Conservation (phyloP, 345 rosid genomes). For the Linum trigynum region DNA sequence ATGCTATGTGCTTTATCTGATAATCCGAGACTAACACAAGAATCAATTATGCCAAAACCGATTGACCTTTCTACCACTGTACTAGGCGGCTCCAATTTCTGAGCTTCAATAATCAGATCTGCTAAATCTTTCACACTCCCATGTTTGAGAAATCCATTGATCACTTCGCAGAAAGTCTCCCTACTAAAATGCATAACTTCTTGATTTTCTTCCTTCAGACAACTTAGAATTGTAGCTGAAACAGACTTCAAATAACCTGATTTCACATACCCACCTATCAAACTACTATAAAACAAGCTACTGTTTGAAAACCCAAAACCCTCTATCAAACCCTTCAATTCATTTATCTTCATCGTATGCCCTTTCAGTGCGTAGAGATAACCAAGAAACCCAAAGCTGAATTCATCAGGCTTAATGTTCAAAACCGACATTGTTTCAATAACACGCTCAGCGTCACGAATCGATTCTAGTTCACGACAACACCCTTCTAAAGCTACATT, state of each 20-base stretch:
- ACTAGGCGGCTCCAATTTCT: slow-evolving; percentile 44
- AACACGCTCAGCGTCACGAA: slow-evolving; percentile 55
- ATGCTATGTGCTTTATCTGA: slow-evolving; percentile 78
- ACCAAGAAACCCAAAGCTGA: slow-evolving; percentile 66
- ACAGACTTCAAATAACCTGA: slow-evolving; percentile 49
- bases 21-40: slow-evolving; percentile 63
- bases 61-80: slow-evolving; percentile 34
- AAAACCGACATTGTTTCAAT: slow-evolving; percentile 63
- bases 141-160: slow-evolving; percentile 54
- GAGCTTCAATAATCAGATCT: slow-evolving; percentile 59
- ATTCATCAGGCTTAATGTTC: slow-evolving; percentile 63
- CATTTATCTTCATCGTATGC: slow-evolving; percentile 45
- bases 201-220: slow-evolving; percentile 31
- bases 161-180: slow-evolving; percentile 53
- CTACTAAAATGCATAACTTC: slow-evolving; percentile 30
- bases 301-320: slow-evolving; percentile 47
- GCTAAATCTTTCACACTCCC: slow-evolving; percentile 58
- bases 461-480: slow-evolving; percentile 48
- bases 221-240: slow-evolving; percentile 29
- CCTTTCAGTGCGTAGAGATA: slow-evolving; percentile 83
- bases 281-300: slow-evolving; percentile 31
- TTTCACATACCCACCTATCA: slow-evolving; percentile 69
- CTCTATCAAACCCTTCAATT: slow-evolving; percentile 50
- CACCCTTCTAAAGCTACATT: slow-evolving; percentile 71
- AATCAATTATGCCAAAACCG: slow-evolving; percentile 67